Base-by-base conservation (phyloP, 192 early-diverging fungal genomes). In the Backusella parvicylindrica region DNA sequence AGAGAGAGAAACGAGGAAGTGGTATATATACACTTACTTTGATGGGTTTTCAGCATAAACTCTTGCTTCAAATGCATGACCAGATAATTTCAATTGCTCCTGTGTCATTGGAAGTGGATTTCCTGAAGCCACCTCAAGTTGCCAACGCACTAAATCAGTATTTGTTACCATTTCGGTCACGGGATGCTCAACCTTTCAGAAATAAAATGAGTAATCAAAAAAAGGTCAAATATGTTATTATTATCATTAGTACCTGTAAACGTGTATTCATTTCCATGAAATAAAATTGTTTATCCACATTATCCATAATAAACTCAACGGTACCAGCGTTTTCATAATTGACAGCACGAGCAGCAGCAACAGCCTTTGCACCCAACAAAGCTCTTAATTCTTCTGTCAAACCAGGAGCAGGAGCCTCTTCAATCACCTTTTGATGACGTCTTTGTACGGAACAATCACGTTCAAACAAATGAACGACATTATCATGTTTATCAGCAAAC, bases 251-350 rank as follows among this genome's bases (percentile, higher is more conserved):
- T 33, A 70, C 78, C 76, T 94, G 95, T 43, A 98, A 87, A 56
- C 96, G 89, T 1, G 96, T 96, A 84, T 97, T 97, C 96, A 97
- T 97, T 85, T 97, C 96, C 95, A 99, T 96, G 78, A 97, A 99
- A 85, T 96, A 97, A 77, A 97, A 97, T 76, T 94, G 84, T 75
- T 93, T 87, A 60, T 90, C 90, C 56, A 88, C 85, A 70, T 93
- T 94, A 85, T 97, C 96, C 85, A 97, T 88, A 70, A 99, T 96
- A 78, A 97, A 99, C 85, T 99, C 97, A 23, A 99, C 96, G 0
- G 97, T 99, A 70, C 97, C 97, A 18, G 96, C 97, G 65, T 95
- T 94, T 30, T 92, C 93, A 78, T 99, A 99, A 68, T 90, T 88
- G 33, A 99, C 96, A n/a, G 95, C 94, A 76, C 91, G 92, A 68